Evolutionary conservation across 2,329 filamentous ascomycete species (phyloP), one percentile per base, ranked within the genome.

Genomic region (Colletotrichum cereale): DNA sequence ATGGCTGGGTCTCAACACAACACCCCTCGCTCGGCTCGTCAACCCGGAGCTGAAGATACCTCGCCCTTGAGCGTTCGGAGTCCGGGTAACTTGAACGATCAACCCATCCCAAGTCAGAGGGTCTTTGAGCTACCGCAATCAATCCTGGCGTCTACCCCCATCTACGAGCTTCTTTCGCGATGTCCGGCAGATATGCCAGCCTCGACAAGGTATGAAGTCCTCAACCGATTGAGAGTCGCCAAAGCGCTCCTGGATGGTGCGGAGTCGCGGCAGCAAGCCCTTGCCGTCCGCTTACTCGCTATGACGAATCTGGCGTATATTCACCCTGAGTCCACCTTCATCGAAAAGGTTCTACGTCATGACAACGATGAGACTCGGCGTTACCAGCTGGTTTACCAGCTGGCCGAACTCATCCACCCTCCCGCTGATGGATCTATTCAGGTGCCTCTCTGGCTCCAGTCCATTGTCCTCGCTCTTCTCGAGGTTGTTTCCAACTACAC

Each of bases 271-370:
- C 92, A 94, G 78, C 88, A 93, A 75, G 90, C 96, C 21, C 86
- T 99, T 60, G 90, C 92, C 44, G 90, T 96, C 64, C 92, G 96
- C 40, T 85, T 98, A 47, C 86, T 99, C 52, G 95, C 96, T 18
- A 91, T 98, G 71, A 93, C 93, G 31, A 99, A 98, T 77, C 82
- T 99, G 73, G 94, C 95, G 2, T 98, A 97, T 79, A 93, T 98
- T 66, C 92, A 97, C 75, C 87, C 88, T 2, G 97, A 99, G 77
- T 84, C 88, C 5, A 89, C 90, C n/a, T 97, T 99, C 76, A 86
- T 95, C 55, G 92, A 96, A 73, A 96, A 94, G 80, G 89, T 98
- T 52, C 87, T 97, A 62, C 93, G 93, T 74, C 92, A 95, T 75
- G 97, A 99, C 78, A 89, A 90, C 47, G 96, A 98, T 77, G 94